These are phyloP conservation scores for Starmerella apis DNA, from an alignment of 805 yeast species.

Conservation along the genomic window DNA sequence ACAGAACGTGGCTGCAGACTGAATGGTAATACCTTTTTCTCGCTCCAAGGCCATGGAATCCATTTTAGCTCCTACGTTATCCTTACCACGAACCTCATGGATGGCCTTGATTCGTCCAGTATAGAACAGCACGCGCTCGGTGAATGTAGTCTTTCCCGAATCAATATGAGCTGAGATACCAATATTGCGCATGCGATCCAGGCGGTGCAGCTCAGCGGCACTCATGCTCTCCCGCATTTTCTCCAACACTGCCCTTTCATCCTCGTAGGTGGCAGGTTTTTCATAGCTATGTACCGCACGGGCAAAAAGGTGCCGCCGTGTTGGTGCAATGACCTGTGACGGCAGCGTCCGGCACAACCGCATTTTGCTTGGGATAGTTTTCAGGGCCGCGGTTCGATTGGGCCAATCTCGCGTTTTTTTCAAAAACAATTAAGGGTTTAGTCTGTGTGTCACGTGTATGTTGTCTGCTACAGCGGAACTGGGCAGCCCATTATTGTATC, in stretches of 20 bases:
- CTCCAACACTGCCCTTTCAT: slow-evolving; percentile 27
- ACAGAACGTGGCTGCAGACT: slow-evolving; percentile 97
- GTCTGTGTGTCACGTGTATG: background rate
- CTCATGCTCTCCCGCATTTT: slow-evolving; percentile 28
- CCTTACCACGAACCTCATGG: slow-evolving; percentile 68
- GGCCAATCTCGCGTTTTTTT: slow-evolving; percentile 2
- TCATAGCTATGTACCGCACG: slow-evolving; percentile 17
- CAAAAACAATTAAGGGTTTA: slow-evolving; percentile 8
- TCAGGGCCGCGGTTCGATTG: background rate
- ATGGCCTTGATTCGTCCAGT: slow-evolving; percentile 68
- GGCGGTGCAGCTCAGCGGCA: slow-evolving; percentile 34
- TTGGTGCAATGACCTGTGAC: background rate
- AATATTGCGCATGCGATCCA: slow-evolving; percentile 69
- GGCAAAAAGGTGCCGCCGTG: background rate
- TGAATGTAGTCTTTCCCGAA: slow-evolving; percentile 95
- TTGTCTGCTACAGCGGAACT: too few relatives aligned
- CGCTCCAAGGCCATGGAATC: slow-evolving; percentile 98
- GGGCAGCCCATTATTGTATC: too few relatives aligned
- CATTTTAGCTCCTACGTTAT: slow-evolving; percentile 98
- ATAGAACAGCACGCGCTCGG: slow-evolving; percentile 90
- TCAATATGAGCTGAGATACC: slow-evolving; percentile 98
- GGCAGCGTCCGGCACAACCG: slow-evolving; percentile 2
- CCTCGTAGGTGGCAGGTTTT: slow-evolving; percentile 26
- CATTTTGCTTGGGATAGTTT: background rate
- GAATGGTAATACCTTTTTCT: slow-evolving; percentile 97